A percentile compares a stretch with the other conserved stretches of the same genome.
Evolutionary conservation across 495 filamentous ascomycete species (phyloP).

Genomic region (Acidomyces sp.): DNA sequence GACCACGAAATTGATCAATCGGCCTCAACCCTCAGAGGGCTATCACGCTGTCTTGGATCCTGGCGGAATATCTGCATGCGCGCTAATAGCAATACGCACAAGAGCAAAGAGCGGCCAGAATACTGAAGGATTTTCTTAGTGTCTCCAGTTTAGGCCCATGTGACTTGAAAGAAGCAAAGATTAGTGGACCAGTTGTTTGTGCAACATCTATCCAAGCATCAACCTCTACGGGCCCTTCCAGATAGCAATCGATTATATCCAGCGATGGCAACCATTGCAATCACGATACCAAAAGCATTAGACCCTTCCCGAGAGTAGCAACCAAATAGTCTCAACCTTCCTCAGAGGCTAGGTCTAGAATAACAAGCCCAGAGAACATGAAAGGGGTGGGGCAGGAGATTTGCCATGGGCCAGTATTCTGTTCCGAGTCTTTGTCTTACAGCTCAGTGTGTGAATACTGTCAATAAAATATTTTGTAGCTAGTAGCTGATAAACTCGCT

Average conservation of each 20-base stretch:
- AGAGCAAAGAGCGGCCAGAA: too few relatives aligned
- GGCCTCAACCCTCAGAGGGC: too few relatives aligned
- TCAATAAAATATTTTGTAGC: slow-evolving; percentile 43
- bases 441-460: slow-evolving; percentile 33
- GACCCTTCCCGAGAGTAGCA: slow-evolving; percentile 40
- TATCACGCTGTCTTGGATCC: too few relatives aligned
- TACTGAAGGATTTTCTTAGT: too few relatives aligned
- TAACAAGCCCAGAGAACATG: slow-evolving; percentile 38
- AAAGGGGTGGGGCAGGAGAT: slow-evolving; percentile 39
- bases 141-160: too few relatives aligned
- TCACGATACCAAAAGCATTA: slow-evolving; percentile 49
- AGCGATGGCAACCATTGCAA: slow-evolving; percentile 47
- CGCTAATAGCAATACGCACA: too few relatives aligned
- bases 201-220: slow-evolving; percentile 24
- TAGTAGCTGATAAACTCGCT: slow-evolving; percentile 45
- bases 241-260: slow-evolving; percentile 34
- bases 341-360: slow-evolving; percentile 44
- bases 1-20: too few relatives aligned
- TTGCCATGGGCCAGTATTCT: slow-evolving; percentile 43
- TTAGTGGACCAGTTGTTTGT: slow-evolving; percentile 30
- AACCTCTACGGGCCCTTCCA: slow-evolving; percentile 26
- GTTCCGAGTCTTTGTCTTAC: slow-evolving; percentile 45
- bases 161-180: slow-evolving; percentile 40
- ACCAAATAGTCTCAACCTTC: slow-evolving; percentile 44
- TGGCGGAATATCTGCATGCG: too few relatives aligned